Base-by-base conservation (phyloP, 345 rosid species). In the Salix suchowensis region DNA sequence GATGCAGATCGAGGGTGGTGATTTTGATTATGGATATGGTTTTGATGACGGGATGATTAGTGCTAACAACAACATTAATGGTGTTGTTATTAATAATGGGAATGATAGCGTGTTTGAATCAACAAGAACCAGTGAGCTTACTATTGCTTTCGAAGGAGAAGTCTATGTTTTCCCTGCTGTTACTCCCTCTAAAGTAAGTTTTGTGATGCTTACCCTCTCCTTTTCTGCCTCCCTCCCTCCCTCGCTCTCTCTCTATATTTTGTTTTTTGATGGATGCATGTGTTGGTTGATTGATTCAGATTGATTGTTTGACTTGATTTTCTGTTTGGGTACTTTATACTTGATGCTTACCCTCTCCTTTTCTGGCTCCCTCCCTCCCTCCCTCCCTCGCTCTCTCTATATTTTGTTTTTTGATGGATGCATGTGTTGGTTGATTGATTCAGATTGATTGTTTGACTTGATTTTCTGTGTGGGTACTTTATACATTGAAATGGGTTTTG, bases 131-230 rank as follows among this genome's bases (percentile, higher is more conserved):
- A 75, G 89, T 82, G 89, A 86, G 80, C 87, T 86, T 69, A 84
- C 89, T 13, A 44, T 86, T 42, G 75, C 89, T 6, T 86, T 84
- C 48, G 87, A 86, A 75, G 89, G 89, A 26, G 87, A 86, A 76
- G 87, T 86, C 72, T 86, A 80, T 74, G 86, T 86, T 60, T 86
- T 86, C 77, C 87, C 89, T 5, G 73, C 84, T 1, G 87, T 86
- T 75, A 80, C 84, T 30, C 79, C 84, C 32, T 76, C 82, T 21
- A 84, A 84, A 84, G 89, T 86, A 44, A 18, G 32, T n/a, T 14
- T 30, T 81, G 13, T 1, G 15, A 32, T 69, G 32, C 32, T 3
- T 30, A 30, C 32, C 32, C 32, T 30, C 32, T 30, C 32, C 32
- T 30, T 30, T 3, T 3, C 32, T 30, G 32, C 2, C 32, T 30